Percentiles rank a stretch among this genome's conserved stretches.
Evolutionary conservation across 2,329 filamentous ascomycete species (phyloP).

Genomic region (Nigrospora sphaerica): DNA sequence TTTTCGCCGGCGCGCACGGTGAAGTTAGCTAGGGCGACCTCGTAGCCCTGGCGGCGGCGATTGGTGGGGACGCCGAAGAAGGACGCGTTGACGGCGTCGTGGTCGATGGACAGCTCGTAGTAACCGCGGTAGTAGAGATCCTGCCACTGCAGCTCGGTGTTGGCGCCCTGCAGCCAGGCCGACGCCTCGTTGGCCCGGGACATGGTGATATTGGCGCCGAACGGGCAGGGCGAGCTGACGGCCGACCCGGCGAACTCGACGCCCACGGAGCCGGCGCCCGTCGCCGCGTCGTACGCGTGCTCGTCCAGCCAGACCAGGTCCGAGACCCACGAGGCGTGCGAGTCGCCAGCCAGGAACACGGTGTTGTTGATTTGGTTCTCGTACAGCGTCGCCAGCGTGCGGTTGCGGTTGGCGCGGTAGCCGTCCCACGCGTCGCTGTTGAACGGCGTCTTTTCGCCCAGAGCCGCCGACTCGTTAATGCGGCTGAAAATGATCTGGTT

Average conservation of each 20-base stretch:
- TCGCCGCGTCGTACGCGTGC: constrained; percentile 33
- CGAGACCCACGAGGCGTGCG: constrained; percentile 50
- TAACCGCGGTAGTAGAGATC: constrained; percentile 60
- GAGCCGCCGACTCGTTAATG: constrained; percentile 22
- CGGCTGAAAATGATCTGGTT: constrained; percentile 58
- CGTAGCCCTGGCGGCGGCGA: constrained; percentile 43
- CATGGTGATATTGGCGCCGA: constrained; percentile 49
- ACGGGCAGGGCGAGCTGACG: constrained; percentile 49
- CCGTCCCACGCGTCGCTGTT: constrained; percentile 43
- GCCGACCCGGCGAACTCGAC: constrained; percentile 51
- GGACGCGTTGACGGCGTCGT: constrained; percentile 44
- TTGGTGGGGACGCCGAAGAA: constrained; percentile 48
- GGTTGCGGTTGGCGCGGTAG: constrained; percentile 52
- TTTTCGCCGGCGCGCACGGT: constrained; percentile 52
- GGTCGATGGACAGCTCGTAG: constrained; percentile 49
- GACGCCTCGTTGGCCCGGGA: constrained; percentile 36
- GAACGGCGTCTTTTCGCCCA: constrained; percentile 26
- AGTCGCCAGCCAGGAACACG: constrained; percentile 55
- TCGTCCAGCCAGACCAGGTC: constrained; percentile 41
- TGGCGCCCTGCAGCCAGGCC: constrained; percentile 35
- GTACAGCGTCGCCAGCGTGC: constrained; percentile 53
- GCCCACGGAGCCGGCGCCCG: constrained; percentile 37
- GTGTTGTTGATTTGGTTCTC: constrained; percentile 58
- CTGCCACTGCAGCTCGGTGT: constrained; percentile 54
- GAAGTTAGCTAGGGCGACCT: constrained; percentile 56